phyloP scores from a whole-genome alignment of 2,329 filamentous ascomycete species.

The Ophiostoma pallidulum region DNA sequence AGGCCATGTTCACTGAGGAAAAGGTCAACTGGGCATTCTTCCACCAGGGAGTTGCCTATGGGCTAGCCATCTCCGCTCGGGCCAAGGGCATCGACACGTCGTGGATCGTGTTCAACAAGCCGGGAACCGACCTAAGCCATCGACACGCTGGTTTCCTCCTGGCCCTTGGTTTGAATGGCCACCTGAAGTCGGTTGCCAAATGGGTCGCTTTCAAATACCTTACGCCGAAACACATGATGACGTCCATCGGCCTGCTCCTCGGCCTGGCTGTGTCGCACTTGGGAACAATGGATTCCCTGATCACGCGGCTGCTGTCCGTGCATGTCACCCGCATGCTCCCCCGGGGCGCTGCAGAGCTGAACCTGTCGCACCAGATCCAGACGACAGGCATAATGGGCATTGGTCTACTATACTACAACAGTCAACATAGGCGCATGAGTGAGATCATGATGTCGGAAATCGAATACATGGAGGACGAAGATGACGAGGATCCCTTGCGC shows the following conservation, averaged over 20 bases:
- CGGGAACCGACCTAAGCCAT: constrained; percentile 75
- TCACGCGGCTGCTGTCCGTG: constrained; percentile 86
- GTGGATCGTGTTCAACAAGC: constrained; percentile 98
- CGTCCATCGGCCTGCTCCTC: constrained; percentile 87
- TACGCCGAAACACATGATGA: constrained; percentile 99
- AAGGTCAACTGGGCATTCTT: constrained; percentile 99
- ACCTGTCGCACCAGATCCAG: constrained; percentile 84
- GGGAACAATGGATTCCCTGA: constrained; percentile 93
- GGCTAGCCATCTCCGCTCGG: constrained; percentile 78
- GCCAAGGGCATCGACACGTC: constrained; percentile 95
- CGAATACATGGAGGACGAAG: constrained; percentile 70
- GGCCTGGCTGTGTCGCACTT: constrained; percentile 89
- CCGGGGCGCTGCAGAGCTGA: constrained; percentile 83
- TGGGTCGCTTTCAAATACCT: constrained; percentile 99
- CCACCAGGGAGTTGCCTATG: constrained; percentile 89
- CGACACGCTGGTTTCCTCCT: constrained; percentile 92
- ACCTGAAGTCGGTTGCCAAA: constrained; percentile 88
- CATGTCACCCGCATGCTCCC: constrained; percentile 94
- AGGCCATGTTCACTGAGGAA: constrained; percentile 79
- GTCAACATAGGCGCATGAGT: constrained; percentile 95
- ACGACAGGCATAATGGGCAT: constrained; percentile 97
- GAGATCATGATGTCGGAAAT: constrained; percentile 98
- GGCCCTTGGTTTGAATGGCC: constrained; percentile 84
- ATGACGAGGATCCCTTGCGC: constrained; percentile 75
- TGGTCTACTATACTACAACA: constrained; percentile 85